Evolutionary conservation across 208 protist species (phyloP), one percentile per base, ranked within the genome.

Genomic region (Leishmania tropica): DNA sequence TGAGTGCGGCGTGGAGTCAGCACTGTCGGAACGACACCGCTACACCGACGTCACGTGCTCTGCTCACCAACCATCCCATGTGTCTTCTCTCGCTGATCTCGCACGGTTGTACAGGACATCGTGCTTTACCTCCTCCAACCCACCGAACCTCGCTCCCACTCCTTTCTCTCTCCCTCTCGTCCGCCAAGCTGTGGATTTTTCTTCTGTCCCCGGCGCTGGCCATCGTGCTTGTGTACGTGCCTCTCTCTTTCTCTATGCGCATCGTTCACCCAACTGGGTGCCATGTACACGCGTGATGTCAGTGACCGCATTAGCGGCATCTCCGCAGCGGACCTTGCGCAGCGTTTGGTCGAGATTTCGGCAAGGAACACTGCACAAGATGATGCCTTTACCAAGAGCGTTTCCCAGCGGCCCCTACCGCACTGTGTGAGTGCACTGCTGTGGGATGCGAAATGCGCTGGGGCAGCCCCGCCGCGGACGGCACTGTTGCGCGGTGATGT

Each of bases 401-500:
- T 24, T 40, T 24, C 21, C n/a, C 42, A 73, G 5, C 76, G n/a
- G 19, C 3, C 31, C 17, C 77, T 81, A 31, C 82, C 82, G 0
- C 35, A 15, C 2, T 40, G 60, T 11, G 62, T 75, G 10, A 35
- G 37, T n/a, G 82, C 64, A 2, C 47, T 85, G 5, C 24, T 81
- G 0, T 85, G 82, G 82, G 76, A 80, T 54, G 67, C 77, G 0
- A 81, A 77, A 13, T 28, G 37, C 48, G 40, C 82, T 21, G 68
- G 77, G 15, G 71, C 60, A 37, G 71, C 37, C n/a, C 60, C 72
- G 2, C 82, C 82, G 21, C 76, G 77, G 47, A 79, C 76, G 35
- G 76, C 82, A 51, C 72, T 85, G 0, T 31, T 85, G 73, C 51
- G 72, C 64, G 77, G 73, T 24, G 82, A 85, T 54, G 28, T 56